These are phyloP conservation scores for Aspergillus incahuasiensis DNA, from an alignment of 495 filamentous ascomycete genomes.

Conservation along the genomic window DNA sequence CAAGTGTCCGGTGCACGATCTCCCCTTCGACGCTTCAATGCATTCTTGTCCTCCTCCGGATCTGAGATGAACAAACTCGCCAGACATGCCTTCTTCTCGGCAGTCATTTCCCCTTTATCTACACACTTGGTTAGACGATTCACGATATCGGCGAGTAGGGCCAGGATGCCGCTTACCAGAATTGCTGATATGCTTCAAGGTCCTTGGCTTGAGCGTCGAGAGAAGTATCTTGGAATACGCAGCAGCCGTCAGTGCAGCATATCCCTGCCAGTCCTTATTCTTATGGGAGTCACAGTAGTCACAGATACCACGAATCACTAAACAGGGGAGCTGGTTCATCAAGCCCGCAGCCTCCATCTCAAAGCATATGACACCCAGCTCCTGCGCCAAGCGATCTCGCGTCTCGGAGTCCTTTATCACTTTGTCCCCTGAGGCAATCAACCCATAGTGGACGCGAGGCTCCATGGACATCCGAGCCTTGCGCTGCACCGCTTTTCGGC, in stretches of 20 bases:
- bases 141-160: not conserved
- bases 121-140: not conserved
- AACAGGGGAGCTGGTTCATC: not conserved
- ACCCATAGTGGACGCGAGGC: too few species aligned
- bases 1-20: conserved; percentile 14
- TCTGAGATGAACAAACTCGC: conserved; percentile 4
- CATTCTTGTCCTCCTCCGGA: conserved; percentile 1
- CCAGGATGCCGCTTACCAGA: not conserved
- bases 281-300: conserved; percentile 15
- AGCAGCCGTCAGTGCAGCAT: conserved; percentile 6
- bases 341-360: too few species aligned
- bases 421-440: too few species aligned
- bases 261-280: conserved; percentile 4
- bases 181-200: not conserved
- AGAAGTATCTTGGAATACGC: conserved; percentile 1
- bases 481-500: too few species aligned
- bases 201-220: not conserved
- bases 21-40: conserved; percentile 8
- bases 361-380: too few species aligned
- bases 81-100: not conserved
- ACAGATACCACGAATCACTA: conserved; percentile 7
- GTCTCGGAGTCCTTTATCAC: too few species aligned
- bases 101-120: not conserved
- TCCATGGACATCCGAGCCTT: too few species aligned
- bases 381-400: too few species aligned